phyloP scores from a whole-genome alignment of 805 yeast genomes.

The Metschnikowia baotianmanensis region DNA sequence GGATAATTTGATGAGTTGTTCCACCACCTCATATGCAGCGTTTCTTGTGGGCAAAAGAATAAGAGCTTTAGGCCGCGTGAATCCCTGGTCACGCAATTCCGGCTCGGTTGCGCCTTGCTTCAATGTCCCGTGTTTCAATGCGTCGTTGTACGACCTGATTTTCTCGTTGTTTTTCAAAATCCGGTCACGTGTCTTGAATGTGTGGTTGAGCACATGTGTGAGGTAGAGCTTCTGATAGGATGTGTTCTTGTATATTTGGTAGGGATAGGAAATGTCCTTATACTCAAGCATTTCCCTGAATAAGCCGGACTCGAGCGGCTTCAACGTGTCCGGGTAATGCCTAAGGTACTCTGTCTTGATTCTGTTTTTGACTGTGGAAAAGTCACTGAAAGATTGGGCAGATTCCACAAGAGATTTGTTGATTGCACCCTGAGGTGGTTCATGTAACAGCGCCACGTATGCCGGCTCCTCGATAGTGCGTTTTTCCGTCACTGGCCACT shows the following conservation, averaged over 20 bases:
- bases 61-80: constrained; percentile 86
- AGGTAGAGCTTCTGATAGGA: constrained; percentile 60
- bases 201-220: constrained; percentile 77
- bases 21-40: constrained; percentile 67
- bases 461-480: constrained; percentile 19
- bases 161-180: constrained; percentile 73
- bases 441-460: constrained; percentile 34
- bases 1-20: constrained; percentile 56
- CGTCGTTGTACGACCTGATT: constrained; percentile 42
- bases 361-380: constrained; percentile 27
- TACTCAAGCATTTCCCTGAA: constrained; percentile 70
- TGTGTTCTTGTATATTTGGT: constrained; percentile 48
- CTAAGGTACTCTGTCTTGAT: constrained; percentile 23
- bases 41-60: constrained; percentile 83
- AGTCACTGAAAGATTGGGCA: constrained; percentile 16
- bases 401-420: constrained; percentile 7
- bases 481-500: constrained; percentile 29
- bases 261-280: constrained; percentile 66
- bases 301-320: constrained; percentile 46
- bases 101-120: constrained; percentile 41
- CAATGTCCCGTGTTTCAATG: constrained; percentile 35
- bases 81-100: constrained; percentile 89
- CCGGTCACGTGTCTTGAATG: constrained; percentile 83
- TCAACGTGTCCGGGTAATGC: constrained; percentile 17
- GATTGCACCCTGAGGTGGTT: constrained; percentile 29